Percentiles rank a stretch among this genome's conserved stretches.
Evolutionary conservation across 306 rosid genomes (phyloP).

Genomic region (Dryas drummondii): DNA sequence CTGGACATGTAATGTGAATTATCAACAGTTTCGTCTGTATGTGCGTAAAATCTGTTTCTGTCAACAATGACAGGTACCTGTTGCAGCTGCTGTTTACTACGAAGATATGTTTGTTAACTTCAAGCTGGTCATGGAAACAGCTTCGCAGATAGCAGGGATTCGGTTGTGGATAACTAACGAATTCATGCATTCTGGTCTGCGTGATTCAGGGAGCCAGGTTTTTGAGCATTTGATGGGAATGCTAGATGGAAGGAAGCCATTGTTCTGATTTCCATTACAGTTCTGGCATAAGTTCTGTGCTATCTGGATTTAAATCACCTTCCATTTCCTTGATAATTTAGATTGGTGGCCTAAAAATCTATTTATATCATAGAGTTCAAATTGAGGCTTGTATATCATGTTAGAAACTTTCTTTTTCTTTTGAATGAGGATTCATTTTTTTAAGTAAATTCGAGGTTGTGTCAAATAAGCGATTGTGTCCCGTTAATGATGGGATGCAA

Average conservation of each 20-base stretch:
- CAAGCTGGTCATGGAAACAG: conserved; percentile 75
- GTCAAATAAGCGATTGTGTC: background rate
- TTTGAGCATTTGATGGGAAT: conserved; percentile 81
- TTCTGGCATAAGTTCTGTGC: background rate
- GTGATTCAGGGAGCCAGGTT: conserved; percentile 72
- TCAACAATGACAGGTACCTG: conserved; percentile 67
- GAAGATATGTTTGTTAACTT: conserved; percentile 83
- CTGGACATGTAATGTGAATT: background rate
- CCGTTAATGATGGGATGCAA: background rate
- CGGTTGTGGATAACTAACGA: conserved; percentile 86
- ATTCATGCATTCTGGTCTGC: conserved; percentile 95
- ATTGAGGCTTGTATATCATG: background rate
- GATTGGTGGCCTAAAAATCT: background rate
- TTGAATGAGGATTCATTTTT: background rate
- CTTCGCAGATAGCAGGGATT: conserved; percentile 78
- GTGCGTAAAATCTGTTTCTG: conserved; percentile 4
- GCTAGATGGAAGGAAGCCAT: conserved; percentile 82
- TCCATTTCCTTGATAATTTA: background rate
- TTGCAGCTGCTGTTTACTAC: conserved; percentile 88
- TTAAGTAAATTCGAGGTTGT: background rate
- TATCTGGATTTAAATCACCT: background rate
- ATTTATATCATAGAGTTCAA: background rate
- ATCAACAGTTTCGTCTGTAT: background rate
- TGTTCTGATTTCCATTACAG: conserved; percentile 48
- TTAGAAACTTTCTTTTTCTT: background rate